Evolutionary conservation across 148 eudicot species (phyloP).

Genomic region (Cornus florida): DNA sequence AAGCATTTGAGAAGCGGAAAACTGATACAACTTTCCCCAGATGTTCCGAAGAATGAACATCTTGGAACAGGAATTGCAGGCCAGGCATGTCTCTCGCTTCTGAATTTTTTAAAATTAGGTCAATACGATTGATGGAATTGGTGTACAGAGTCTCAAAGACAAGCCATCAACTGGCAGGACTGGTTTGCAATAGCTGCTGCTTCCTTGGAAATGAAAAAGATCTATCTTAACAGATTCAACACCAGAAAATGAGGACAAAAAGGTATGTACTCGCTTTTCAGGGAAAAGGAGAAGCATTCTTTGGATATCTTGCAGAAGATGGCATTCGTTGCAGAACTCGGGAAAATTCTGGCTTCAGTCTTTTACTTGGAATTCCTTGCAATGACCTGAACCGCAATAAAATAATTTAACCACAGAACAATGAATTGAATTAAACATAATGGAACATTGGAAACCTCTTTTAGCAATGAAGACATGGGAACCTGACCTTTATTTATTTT

Average conservation of each 20-base stretch:
- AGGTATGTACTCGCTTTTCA: slow-evolving; percentile 22
- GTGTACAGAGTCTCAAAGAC: too few relatives aligned
- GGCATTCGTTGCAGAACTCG: slow-evolving; percentile 48
- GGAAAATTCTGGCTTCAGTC: slow-evolving; percentile 43
- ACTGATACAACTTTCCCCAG: too few relatives aligned
- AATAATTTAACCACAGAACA: neutral
- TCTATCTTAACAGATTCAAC: neutral
- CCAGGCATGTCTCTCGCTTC: too few relatives aligned
- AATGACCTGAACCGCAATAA: slow-evolving; percentile 32
- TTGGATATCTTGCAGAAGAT: slow-evolving; percentile 53
- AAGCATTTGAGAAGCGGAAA: too few relatives aligned
- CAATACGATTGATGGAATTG: too few relatives aligned
- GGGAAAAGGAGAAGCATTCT: slow-evolving; percentile 60
- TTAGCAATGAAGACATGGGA: neutral
- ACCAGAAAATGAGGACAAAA: neutral
- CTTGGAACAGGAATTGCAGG: too few relatives aligned
- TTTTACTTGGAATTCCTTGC: slow-evolving; percentile 49
- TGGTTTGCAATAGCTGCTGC: too few relatives aligned
- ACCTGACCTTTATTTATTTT: neutral
- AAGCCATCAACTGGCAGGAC: too few relatives aligned
- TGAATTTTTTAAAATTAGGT: too few relatives aligned
- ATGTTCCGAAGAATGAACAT: too few relatives aligned
- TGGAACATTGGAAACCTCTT: neutral
- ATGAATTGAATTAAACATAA: neutral
- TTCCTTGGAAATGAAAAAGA: too few relatives aligned